Percentiles rank a stretch among this genome's conserved stretches.
phyloP scores from a whole-genome alignment of 2,329 filamentous ascomycete species.

The Hypoxylon sp. region DNA sequence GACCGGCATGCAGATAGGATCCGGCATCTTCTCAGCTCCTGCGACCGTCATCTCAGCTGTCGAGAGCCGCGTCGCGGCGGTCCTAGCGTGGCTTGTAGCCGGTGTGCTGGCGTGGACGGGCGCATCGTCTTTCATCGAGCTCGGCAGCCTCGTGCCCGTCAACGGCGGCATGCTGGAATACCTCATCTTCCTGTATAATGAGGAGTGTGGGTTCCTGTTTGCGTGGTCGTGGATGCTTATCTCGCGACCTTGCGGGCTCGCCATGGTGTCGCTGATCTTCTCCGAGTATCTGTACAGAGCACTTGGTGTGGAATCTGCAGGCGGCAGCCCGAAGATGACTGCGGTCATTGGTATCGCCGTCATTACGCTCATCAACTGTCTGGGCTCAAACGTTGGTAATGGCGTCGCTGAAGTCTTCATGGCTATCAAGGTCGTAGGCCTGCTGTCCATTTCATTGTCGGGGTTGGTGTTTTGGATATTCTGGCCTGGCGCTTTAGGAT shows the following conservation, averaged over 20 bases:
- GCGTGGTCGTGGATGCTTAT: not conserved
- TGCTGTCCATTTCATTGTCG: not conserved
- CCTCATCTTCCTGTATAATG: not conserved
- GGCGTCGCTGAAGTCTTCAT: not conserved
- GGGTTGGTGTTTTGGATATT: not conserved
- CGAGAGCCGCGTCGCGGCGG: not conserved
- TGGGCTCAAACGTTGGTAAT: not conserved
- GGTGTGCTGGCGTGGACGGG: not conserved
- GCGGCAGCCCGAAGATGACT: not conserved
- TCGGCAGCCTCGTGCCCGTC: not conserved
- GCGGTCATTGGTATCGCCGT: not conserved
- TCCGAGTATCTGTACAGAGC: not conserved
- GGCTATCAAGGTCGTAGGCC: not conserved
- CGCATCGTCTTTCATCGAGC: not conserved
- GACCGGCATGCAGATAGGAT: not conserved
- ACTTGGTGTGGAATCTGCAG: not conserved
- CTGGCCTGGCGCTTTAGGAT: not conserved
- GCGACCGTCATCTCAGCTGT: not conserved
- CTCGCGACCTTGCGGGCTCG: not conserved
- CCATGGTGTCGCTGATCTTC: not conserved
- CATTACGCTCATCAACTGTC: not conserved
- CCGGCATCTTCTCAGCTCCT: not conserved
- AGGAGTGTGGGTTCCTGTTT: not conserved
- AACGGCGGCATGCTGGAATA: not conserved
- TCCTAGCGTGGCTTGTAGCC: not conserved